phyloP scores from a whole-genome alignment of 306 rosid species.

The Sphenostylis stenocarpa region DNA sequence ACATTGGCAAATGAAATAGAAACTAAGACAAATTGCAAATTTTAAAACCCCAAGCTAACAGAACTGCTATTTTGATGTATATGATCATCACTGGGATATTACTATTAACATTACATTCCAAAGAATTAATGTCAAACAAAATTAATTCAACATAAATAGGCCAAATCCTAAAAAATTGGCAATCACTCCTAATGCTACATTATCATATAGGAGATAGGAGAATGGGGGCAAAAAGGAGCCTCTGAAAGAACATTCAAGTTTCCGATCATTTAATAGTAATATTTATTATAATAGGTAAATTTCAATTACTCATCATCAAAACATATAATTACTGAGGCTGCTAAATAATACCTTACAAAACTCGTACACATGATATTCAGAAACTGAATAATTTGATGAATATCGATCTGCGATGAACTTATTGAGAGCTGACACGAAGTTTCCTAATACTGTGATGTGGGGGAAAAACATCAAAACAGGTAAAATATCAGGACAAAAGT shows the following conservation, averaged over 20 bases:
- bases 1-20: background rate
- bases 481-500: slow-evolving; percentile 10
- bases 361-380: slow-evolving; percentile 91
- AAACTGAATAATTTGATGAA: slow-evolving; percentile 67
- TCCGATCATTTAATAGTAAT: background rate
- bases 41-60: background rate
- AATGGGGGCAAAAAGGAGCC: background rate
- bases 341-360: slow-evolving; percentile 74
- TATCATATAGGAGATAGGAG: background rate
- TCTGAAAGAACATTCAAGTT: slow-evolving; percentile 8
- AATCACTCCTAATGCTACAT: background rate
- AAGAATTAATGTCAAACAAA: background rate
- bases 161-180: background rate
- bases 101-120: background rate
- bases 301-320: slow-evolving; percentile 13
- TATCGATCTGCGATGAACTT: slow-evolving; percentile 84
- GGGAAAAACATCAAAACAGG: background rate
- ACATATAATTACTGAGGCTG: slow-evolving; percentile 9
- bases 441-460: slow-evolving; percentile 71
- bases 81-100: background rate
- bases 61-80: background rate
- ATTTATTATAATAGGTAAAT: background rate
- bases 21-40: background rate
- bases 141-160: background rate
- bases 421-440: slow-evolving; percentile 90